These are phyloP conservation scores for Mucor circinelloides DNA, from an alignment of 371 early-diverging fungal species.

Conservation along the genomic window DNA sequence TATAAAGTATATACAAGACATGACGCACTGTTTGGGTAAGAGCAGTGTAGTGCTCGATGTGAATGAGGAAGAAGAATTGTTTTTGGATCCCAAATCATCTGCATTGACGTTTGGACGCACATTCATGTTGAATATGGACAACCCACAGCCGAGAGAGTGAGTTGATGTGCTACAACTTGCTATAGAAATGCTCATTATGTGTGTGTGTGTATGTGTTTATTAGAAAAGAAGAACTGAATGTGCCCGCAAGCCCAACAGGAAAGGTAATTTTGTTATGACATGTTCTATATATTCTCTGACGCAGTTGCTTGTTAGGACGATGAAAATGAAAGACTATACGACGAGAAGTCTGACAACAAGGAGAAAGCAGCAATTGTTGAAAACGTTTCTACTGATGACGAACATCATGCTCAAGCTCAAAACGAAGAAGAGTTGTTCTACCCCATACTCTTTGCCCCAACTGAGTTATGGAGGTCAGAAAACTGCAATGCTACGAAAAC, in stretches of 20 bases:
- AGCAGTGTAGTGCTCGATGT: constrained; percentile 38
- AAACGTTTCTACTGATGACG: background rate
- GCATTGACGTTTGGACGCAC: constrained; percentile 38
- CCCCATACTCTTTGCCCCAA: constrained; percentile 10
- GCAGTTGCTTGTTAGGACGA: background rate
- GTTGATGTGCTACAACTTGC: background rate
- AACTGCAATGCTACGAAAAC: background rate
- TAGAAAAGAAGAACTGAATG: background rate
- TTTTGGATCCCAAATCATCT: constrained; percentile 29
- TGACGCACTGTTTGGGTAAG: constrained; percentile 32
- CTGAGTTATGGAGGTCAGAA: constrained; percentile 20
- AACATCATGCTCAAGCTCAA: background rate
- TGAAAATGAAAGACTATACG: background rate
- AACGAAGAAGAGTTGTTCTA: constrained; percentile 7
- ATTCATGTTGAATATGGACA: constrained; percentile 42
- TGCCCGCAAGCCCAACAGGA: background rate
- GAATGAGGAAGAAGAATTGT: constrained; percentile 27
- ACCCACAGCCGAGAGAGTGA: constrained; percentile 38
- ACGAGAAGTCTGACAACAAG: background rate
- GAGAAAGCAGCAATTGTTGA: background rate
- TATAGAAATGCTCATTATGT: background rate
- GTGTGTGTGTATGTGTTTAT: too few species aligned
- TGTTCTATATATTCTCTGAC: background rate
- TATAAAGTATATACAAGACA: constrained; percentile 32
- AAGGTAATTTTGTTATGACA: too few species aligned